Base-by-base conservation (phyloP, 2,329 filamentous ascomycete species). In the Penicillium griseofulvum region DNA sequence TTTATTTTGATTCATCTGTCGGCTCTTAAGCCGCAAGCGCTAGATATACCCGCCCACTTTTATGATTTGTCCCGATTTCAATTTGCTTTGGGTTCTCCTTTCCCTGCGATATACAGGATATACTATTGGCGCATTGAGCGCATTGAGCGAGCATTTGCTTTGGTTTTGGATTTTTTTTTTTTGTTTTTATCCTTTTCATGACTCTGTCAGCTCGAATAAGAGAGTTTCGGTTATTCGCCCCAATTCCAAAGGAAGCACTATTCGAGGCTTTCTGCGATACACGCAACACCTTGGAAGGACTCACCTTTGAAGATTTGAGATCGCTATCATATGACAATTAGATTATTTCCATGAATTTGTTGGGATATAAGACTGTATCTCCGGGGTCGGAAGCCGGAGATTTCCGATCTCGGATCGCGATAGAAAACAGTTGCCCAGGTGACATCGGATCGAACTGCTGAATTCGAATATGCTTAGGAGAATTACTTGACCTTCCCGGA, bases 381-480 rank as follows among this genome's bases (percentile, higher is more conserved):
- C 19, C 33, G 19, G 28, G 28, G 12, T 44, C 26, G 41, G 42
- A 31, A 19, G 26, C 17, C 17, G 28, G 17, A n/a, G 11, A 11
- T 44, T 44, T 7, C 42, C 43, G 43, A 45, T 33, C 17, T 45
- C 43, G 42, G 42, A 45, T 45, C 17, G 4, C 22, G 28, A 33
- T 12, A 33, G 43, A 33, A 22, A 10, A 43, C 9, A 17, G 29
- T 44, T 34, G 31, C 14, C 31, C 39, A n/a, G 39, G 11, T 44
- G 12, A 37, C 16, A 26, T 14, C 49, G 54, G 54, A 54, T 51
- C 11, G 46, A 54, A 37, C 56, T 59, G 28, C 56, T 56, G 8
- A 19, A 48, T 56, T 48, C 26, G 29, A 14, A 31, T 12, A 31
- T 11, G 28, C 56, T 57, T 48, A 26, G 45, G 48, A 50, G 52